Evolutionary conservation across 768 basidiomycete genomes (phyloP).

Genomic region (Russula brevipes): DNA sequence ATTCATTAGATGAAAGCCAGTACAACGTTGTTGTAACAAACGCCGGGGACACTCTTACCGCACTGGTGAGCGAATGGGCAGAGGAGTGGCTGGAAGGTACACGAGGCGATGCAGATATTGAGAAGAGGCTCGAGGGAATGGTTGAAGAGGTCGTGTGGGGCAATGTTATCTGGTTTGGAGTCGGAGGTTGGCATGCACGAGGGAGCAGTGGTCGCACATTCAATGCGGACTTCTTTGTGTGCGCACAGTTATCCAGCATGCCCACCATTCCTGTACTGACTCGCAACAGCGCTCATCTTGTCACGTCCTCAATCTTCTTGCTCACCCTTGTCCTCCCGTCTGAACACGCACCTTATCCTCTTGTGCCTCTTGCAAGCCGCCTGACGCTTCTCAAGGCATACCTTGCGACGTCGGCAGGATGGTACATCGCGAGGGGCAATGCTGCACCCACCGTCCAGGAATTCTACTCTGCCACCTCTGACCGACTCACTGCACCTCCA

Average conservation of each 20-base stretch:
- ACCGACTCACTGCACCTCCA: conserved; percentile 27
- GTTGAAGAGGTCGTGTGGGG: conserved; percentile 61
- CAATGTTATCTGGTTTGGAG: conserved; percentile 49
- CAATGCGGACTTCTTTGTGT: conserved; percentile 59
- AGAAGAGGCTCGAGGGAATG: conserved; percentile 44
- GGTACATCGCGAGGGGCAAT: conserved; percentile 56
- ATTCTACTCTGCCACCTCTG: conserved; percentile 38
- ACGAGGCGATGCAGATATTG: conserved; percentile 20
- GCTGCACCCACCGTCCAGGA: conserved; percentile 43
- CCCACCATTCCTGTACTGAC: background rate
- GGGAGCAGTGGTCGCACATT: conserved; percentile 34
- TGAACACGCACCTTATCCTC: conserved; percentile 21
- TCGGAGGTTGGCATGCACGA: conserved; percentile 45
- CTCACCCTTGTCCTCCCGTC: conserved; percentile 43
- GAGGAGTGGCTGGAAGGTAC: conserved; percentile 17
- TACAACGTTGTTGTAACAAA: conserved; percentile 21
- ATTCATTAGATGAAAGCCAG: background rate
- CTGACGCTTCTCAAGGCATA: conserved; percentile 54
- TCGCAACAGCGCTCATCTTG: conserved; percentile 50
- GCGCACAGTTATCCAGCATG: conserved; percentile 29
- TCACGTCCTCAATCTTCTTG: conserved; percentile 62
- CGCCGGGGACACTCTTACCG: conserved; percentile 21
- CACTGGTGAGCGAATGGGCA: conserved; percentile 26
- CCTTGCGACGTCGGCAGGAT: conserved; percentile 46
- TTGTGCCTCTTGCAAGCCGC: conserved; percentile 39